Evolutionary conservation across 208 protist species (phyloP).

Genomic region (Trypanosoma scelopori): DNA sequence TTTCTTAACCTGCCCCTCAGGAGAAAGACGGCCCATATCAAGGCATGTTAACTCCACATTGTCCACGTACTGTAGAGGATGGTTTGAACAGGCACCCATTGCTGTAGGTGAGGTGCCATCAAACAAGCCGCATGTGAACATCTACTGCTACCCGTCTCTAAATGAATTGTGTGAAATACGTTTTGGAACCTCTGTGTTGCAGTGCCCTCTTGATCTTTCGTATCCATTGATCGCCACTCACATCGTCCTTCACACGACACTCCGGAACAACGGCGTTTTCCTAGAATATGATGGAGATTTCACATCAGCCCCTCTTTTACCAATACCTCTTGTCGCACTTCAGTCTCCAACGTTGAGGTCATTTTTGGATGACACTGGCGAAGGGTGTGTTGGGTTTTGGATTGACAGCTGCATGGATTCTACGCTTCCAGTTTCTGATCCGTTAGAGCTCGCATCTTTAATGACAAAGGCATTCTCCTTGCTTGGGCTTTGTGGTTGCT

Average conservation of each 20-base stretch:
- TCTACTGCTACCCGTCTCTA: conserved; percentile 63
- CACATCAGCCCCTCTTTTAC: conserved; percentile 32
- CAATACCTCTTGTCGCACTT: conserved; percentile 57
- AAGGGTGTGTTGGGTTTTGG: conserved; percentile 55
- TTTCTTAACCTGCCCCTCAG: conserved; percentile 43
- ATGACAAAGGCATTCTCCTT: conserved; percentile 39
- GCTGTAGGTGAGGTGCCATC: conserved; percentile 26
- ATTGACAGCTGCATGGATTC: conserved; percentile 65
- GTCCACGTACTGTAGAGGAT: conserved; percentile 70
- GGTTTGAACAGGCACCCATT: conserved; percentile 68
- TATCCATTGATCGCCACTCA: conserved; percentile 71
- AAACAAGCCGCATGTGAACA: conserved; percentile 45
- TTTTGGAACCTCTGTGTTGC: conserved; percentile 35
- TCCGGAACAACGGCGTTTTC: conserved; percentile 82
- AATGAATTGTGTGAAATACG: conserved; percentile 40
- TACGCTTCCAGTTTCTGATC: conserved; percentile 36
- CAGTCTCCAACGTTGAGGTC: conserved; percentile 56
- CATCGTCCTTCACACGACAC: conserved; percentile 70
- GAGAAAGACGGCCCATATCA: conserved; percentile 31
- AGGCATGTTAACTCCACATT: conserved; percentile 24
- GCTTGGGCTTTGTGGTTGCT: conserved; percentile 50
- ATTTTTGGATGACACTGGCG: conserved; percentile 36
- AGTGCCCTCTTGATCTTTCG: conserved; percentile 79
- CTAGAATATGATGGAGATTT: conserved; percentile 35
- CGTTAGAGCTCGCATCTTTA: conserved; percentile 50